Evolutionary conservation across 306 rosid species (phyloP).

Genomic region (Lathyrus sativus): DNA sequence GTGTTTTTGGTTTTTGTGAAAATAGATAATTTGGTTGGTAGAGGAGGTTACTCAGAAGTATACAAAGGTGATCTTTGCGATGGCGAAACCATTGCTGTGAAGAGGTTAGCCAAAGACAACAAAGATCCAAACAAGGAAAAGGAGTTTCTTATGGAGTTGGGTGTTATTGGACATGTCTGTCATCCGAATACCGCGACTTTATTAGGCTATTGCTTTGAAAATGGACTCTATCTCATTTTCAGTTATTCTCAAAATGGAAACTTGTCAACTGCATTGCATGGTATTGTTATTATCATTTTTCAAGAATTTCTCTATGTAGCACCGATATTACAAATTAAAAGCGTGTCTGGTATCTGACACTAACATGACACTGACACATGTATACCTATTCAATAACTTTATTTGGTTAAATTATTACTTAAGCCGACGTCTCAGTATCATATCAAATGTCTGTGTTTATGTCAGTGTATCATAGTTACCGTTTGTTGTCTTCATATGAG

Average conservation of each 20-base stretch:
- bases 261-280: constrained; percentile 87
- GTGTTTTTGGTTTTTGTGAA: neutral
- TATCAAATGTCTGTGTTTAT: too few relatives aligned
- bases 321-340: too few relatives aligned
- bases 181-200: constrained; percentile 83
- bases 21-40: constrained; percentile 75
- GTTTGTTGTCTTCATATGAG: neutral
- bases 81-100: constrained; percentile 77
- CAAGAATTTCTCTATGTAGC: too few relatives aligned
- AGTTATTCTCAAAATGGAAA: constrained; percentile 84
- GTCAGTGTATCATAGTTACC: neutral
- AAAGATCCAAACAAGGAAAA: constrained; percentile 78
- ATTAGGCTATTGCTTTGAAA: constrained; percentile 81
- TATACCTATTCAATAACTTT: too few relatives aligned
- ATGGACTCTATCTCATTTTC: constrained; percentile 81
- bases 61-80: constrained; percentile 70
- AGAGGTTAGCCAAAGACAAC: constrained; percentile 83
- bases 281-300: constrained; percentile 15
- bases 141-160: constrained; percentile 88
- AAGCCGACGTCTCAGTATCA: too few relatives aligned
- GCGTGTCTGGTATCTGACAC: too few relatives aligned
- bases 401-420: too few relatives aligned
- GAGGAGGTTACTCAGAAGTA: constrained; percentile 94
- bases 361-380: too few relatives aligned
- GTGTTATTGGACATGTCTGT: constrained; percentile 82